Base-by-base conservation (phyloP, 176 grass and related monocot genomes). In the Chloris gayana region DNA sequence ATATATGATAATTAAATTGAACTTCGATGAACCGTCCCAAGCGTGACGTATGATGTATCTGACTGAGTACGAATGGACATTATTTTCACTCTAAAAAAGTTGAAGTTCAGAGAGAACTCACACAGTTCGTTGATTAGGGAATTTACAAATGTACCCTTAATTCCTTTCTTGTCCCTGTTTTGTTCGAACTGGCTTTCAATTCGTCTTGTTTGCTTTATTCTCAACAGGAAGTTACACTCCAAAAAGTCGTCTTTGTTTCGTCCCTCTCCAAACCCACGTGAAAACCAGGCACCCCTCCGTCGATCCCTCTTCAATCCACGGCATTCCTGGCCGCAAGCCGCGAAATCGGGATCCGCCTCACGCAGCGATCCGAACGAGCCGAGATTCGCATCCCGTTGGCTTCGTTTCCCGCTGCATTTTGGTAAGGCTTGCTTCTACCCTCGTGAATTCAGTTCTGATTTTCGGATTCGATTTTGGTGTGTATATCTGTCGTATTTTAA, bases 161-260 rank as follows among this genome's bases (percentile, higher is more conserved):
- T 60, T 18, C 11, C 34, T 31, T 54, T 15, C 12, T 32, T 22
- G 44, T 11, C 24, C 31, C 17, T 6, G 19, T 44, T 65, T 59
- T 27, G 49, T 6, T 1, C 42, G 44, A 41, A 26, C 37, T 38
- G 7, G 14, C 35, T 37, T 51, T 25, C 31, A 5, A 21, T 67
- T 41, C 1, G 17, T 14, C 26, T 44, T 53, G 15, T 64, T 63
- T 57, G 76, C 82, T 89, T 85, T 85, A 80, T 89, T 85, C 56
- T 81, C 33, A 59, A 81, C 63, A 71, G 44, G 42, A 47, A 72
- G 87, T 85, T 89, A 59, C 87, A 76, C 82, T 80, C 69, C 47
- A 30, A 87, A 87, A 81, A 73, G 47, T 69, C 64, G 14, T 69
- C 77, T 68, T 44, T 58, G 22, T 38, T 33, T 54, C 34, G 35